A percentile compares a stretch with the other conserved stretches of the same genome.
Conservation (phyloP, 306 rosid species). For the Acacia crassicarpa region DNA sequence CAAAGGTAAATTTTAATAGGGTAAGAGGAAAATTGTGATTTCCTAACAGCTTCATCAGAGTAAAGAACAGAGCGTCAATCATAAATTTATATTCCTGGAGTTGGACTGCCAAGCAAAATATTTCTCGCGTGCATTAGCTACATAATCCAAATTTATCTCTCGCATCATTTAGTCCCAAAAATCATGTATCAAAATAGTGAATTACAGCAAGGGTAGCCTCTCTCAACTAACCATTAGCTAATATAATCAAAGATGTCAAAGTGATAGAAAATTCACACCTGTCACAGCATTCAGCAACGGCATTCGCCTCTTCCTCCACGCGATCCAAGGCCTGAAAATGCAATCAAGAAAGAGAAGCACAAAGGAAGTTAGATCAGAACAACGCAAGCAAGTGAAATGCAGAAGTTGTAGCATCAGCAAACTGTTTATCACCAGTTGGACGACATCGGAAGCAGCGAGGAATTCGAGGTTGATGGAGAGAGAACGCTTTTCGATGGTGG, state of each 20-base stretch:
- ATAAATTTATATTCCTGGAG: not conserved
- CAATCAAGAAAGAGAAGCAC: conserved; percentile 13
- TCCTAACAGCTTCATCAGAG: conserved; percentile 10
- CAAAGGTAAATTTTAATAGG: not conserved
- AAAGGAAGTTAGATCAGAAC: conserved; percentile 20
- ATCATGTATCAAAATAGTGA: conserved; percentile 6
- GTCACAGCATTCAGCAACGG: conserved; percentile 81
- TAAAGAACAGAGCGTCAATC: conserved; percentile 8
- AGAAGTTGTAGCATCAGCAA: not conserved
- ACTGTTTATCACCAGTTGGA: conserved; percentile 50
- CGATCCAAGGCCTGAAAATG: conserved; percentile 61
- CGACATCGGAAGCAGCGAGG: conserved; percentile 69
- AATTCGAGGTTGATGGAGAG: conserved; percentile 79
- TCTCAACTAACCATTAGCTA: not conserved
- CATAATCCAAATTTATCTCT: not conserved
- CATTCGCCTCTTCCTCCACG: conserved; percentile 76
- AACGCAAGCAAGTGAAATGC: conserved; percentile 9
- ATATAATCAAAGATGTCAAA: not conserved
- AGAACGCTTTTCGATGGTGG: conserved; percentile 82
- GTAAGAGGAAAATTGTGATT: not conserved
- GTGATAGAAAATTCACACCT: conserved; percentile 38
- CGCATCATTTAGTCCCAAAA: not conserved
- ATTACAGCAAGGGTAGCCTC: conserved; percentile 2
- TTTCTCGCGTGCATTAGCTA: not conserved
- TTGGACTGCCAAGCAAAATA: not conserved